Evolutionary conservation across 2,329 filamentous ascomycete species (phyloP), one percentile per base, ranked within the genome.

Genomic region (Myriosclerotinia duriaeana): DNA sequence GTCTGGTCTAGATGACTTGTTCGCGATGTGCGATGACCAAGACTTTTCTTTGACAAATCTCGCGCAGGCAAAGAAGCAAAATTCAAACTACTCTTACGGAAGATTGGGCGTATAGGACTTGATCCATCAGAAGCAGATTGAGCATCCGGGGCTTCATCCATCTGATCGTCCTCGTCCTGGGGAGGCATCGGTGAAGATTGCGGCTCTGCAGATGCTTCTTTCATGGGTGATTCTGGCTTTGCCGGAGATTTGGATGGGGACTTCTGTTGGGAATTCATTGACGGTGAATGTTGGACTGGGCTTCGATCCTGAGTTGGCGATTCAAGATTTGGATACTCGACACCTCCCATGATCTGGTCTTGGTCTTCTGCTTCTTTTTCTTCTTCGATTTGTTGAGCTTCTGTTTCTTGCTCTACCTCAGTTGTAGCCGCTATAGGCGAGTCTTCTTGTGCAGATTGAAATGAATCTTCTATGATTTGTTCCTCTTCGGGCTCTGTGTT

Each of bases 11-110:
- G 77, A 71, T 97, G 89, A 74, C 92, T 96, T 8, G 87, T 91
- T 68, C 91, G 84, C 30, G 92, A 93, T 62, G 86, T 80, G 60
- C 91, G 84, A 26, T 85, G 83, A 20, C 89, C 93, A 74, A 93
- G 86, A 76, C 90, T 96, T 79, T 93, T 94, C 77, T 96, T 96
- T 20, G 86, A 81, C 46, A 94, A 94, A 74, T 98, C 94, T 69
- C 95, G 86, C 3, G 94, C 93, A 40, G 95, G 95, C 15, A 99
- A 82, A 22, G 95, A 92, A 48, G 95, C 92, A 79, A 99, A 98
- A 67, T 91, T 96, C 68, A 99, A 84, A 76, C 94, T 98, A 78
- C 93, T 97, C 82, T 98, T 98, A 68, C 94, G 89, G 71, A 96
- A 72, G 40, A 91, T 82, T 2, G 90, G 89, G 71, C 91, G 85